Base-by-base conservation (phyloP, 1,139 yeast species). In the Oligophagozyma castellii region DNA sequence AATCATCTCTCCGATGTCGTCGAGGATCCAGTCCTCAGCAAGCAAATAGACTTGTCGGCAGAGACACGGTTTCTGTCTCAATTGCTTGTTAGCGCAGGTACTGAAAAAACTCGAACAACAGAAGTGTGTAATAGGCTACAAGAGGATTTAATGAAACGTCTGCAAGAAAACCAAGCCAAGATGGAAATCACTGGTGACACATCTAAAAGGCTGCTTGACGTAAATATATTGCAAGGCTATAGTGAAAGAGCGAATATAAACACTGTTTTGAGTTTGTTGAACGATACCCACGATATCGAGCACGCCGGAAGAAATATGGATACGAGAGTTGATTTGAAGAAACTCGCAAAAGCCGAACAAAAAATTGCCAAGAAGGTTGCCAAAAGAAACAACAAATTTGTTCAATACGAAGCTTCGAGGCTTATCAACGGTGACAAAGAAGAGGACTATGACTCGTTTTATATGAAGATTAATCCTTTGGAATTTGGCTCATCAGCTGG, bases 281-380 rank as follows among this genome's bases (percentile, higher is more conserved):
- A 78, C 43, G 84, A 84, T 15, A 68, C 77, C 16, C 70, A 71
- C 36, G 95, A 84, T 49, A 76, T 89, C 42, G 95, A 86, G 38
- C 92, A 86, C 41, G 67, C 93, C 1, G 95, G 95, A 29, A 70
- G 95, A 57, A 75, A 77, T 45, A 78, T 84, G 61, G 96, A 89
- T 54, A 75, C 92, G 33, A 72, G 93, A 50, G 99, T 89, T 28
- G 98, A 89, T 55, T 79, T 77, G 64, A 86, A 84, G 73, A 89
- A 89, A 57, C 70, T 89, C 51, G 95, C 86, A 52, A 89, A 89
- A 58, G 98, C 95, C 35, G 98, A 89, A 61, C 72, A 86, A 49
- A 89, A 89, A 63, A 86, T 89, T 53, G 95, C 95, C 22, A 84
- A 89, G 50, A 89, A 89, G 58, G 86, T 86, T 41, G 95, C 95